These are phyloP conservation scores for Symbiotaphrina buchneri DNA, from an alignment of 495 filamentous ascomycete species.

Conservation along the genomic window DNA sequence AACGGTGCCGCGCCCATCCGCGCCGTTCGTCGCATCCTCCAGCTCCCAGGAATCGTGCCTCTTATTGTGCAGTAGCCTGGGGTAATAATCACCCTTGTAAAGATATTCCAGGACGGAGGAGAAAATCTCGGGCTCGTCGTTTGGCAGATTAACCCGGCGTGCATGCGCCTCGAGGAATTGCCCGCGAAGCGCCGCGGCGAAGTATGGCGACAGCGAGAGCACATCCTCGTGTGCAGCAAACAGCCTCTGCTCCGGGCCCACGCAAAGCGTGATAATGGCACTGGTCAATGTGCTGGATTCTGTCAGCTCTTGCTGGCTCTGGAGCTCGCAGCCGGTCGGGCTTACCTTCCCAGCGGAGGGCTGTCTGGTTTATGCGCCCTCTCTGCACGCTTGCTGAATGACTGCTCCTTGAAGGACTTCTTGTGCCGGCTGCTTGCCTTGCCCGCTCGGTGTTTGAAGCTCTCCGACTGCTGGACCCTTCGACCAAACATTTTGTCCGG, in stretches of 20 bases:
- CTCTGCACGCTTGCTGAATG: too few species aligned
- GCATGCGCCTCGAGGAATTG: slow-evolving; percentile 32
- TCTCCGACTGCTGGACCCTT: too few species aligned
- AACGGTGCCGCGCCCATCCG: neutral
- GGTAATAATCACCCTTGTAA: slow-evolving; percentile 89
- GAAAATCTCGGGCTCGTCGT: slow-evolving; percentile 77
- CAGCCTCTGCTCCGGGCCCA: slow-evolving; percentile 57
- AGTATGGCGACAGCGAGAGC: slow-evolving; percentile 56
- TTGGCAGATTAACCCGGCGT: slow-evolving; percentile 57
- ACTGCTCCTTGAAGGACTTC: slow-evolving; percentile 50
- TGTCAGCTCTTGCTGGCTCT: slow-evolving; percentile 11
- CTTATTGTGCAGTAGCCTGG: slow-evolving; percentile 17
- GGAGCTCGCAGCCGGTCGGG: slow-evolving; percentile 5
- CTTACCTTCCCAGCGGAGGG: slow-evolving; percentile 24
- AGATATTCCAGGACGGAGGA: slow-evolving; percentile 79
- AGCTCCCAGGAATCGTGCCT: slow-evolving; percentile 15
- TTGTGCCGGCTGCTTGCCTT: slow-evolving; percentile 54
- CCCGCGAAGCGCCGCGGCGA: slow-evolving; percentile 22
- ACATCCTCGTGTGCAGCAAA: slow-evolving; percentile 85
- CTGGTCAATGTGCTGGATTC: too few species aligned
- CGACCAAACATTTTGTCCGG: too few species aligned
- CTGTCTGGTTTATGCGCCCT: slow-evolving; percentile 44
- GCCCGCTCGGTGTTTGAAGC: slow-evolving; percentile 48
- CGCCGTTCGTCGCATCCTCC: slow-evolving; percentile 10
- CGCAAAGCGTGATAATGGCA: slow-evolving; percentile 52